phyloP scores from a whole-genome alignment of 1,139 yeast genomes.

The Geotrichum cucujoidarum region DNA sequence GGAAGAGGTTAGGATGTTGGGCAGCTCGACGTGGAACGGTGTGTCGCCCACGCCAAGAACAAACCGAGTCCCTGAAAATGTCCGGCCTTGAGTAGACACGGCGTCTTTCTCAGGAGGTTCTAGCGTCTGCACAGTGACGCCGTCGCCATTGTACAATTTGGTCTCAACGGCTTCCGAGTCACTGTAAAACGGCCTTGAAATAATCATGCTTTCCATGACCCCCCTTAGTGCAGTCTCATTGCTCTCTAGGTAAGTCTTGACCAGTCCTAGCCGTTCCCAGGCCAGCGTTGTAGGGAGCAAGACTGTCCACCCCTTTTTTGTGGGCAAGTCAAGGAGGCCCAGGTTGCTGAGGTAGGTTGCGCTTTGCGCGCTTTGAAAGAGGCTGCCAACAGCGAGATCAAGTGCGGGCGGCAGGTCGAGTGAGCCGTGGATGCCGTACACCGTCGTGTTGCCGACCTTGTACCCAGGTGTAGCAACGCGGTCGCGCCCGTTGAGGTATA shows the following conservation, averaged over 20 bases:
- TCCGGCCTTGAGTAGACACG: not conserved
- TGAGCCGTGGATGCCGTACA: conserved; percentile 60
- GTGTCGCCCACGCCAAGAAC: conserved; percentile 32
- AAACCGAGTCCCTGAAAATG: conserved; percentile 9
- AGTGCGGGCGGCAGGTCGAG: conserved; percentile 52
- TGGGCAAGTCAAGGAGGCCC: conserved; percentile 42
- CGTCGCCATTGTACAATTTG: conserved; percentile 37
- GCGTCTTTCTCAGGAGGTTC: not conserved
- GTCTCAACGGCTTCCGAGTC: conserved; percentile 43
- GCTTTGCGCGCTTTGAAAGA: conserved; percentile 50
- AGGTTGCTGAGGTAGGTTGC: conserved; percentile 48
- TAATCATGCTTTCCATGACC: conserved; percentile 54
- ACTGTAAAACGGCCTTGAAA: conserved; percentile 64
- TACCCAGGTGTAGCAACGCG: conserved; percentile 44
- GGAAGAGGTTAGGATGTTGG: conserved; percentile 71
- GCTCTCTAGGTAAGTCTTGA: conserved; percentile 52
- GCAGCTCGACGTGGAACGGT: conserved; percentile 36
- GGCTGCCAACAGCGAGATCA: conserved; percentile 50
- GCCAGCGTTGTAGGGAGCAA: conserved; percentile 75
- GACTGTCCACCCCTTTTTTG: conserved; percentile 63
- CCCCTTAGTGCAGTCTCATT: conserved; percentile 49
- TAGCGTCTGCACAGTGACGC: conserved; percentile 34
- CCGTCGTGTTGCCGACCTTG: conserved; percentile 51
- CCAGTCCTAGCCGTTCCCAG: conserved; percentile 65
- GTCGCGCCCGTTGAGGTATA: conserved; percentile 45